phyloP scores from a whole-genome alignment of 352 stramenopile species.

The Pythium utonaiense region DNA sequence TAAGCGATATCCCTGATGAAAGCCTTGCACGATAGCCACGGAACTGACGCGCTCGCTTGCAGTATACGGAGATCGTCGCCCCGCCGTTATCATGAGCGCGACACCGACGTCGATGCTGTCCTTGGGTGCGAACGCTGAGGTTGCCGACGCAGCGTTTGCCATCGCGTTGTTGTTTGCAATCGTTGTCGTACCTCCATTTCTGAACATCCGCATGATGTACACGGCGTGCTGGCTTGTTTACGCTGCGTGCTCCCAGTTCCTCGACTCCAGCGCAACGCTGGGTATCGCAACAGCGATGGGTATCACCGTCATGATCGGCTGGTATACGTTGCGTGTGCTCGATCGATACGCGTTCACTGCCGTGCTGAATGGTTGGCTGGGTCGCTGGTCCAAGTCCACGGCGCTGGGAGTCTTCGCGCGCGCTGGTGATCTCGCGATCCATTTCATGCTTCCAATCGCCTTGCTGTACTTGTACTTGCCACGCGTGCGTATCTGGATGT shows the following conservation, averaged over 20 bases:
- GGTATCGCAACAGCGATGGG: slow-evolving; percentile 78
- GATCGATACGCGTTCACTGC: slow-evolving; percentile 78
- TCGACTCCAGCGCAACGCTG: slow-evolving; percentile 54
- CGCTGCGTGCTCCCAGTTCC: slow-evolving; percentile 41
- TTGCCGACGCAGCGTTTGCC: slow-evolving; percentile 40
- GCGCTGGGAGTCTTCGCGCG: slow-evolving; percentile 50
- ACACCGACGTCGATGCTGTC: not conserved
- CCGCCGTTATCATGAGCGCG: not conserved
- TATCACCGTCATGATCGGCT: slow-evolving; percentile 84
- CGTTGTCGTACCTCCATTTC: slow-evolving; percentile 55
- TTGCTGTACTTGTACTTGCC: slow-evolving; percentile 70
- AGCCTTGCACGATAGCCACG: not conserved
- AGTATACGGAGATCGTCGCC: not conserved
- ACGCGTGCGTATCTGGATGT: slow-evolving; percentile 79
- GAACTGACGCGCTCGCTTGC: not conserved
- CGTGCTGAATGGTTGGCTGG: slow-evolving; percentile 72
- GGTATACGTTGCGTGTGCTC: slow-evolving; percentile 75
- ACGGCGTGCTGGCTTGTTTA: slow-evolving; percentile 74
- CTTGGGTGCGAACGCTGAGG: not conserved
- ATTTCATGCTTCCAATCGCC: slow-evolving; percentile 58
- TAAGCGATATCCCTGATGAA: not conserved
- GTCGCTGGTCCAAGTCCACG: slow-evolving; percentile 58
- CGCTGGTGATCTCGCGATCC: slow-evolving; percentile 53
- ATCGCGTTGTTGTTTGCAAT: slow-evolving; percentile 57
- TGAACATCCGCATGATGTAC: slow-evolving; percentile 74